Evolutionary conservation across 2,329 filamentous ascomycete species (phyloP).

Genomic region (Verticillium zaregamsianum): DNA sequence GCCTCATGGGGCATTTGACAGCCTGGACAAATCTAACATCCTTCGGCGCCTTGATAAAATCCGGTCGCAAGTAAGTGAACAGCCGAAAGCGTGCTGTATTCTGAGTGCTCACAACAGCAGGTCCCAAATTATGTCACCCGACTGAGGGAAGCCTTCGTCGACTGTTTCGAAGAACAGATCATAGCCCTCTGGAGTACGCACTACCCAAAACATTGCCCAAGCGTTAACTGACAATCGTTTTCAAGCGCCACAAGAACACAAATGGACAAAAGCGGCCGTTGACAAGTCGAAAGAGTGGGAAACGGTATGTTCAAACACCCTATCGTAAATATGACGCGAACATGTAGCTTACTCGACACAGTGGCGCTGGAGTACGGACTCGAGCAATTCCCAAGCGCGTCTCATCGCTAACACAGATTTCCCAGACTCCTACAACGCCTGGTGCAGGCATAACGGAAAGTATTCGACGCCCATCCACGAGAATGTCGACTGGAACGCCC

Average conservation of each 20-base stretch:
- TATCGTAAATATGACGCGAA: neutral
- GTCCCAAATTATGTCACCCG: neutral
- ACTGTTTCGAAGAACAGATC: slow-evolving; percentile 13
- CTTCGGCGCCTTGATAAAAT: neutral
- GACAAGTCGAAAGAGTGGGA: slow-evolving; percentile 10
- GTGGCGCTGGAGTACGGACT: slow-evolving; percentile 19
- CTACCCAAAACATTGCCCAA: neutral
- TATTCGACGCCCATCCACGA: slow-evolving; percentile 14
- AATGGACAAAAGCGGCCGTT: slow-evolving; percentile 16
- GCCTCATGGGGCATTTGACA: neutral
- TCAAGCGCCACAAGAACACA: slow-evolving; percentile 6
- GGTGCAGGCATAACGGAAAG: slow-evolving; percentile 22
- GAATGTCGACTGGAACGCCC: slow-evolving; percentile 23
- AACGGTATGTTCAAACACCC: slow-evolving; percentile 11
- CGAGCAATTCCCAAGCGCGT: slow-evolving; percentile 11
- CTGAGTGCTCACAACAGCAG: slow-evolving; percentile 3
- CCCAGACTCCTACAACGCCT: slow-evolving; percentile 19
- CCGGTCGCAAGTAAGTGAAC: neutral
- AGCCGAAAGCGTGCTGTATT: neutral
- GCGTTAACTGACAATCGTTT: neutral
- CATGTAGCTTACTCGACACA: neutral
- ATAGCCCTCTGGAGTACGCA: slow-evolving; percentile 13
- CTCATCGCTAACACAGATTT: slow-evolving; percentile 5
- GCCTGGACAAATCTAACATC: neutral
- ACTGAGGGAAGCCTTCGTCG: slow-evolving; percentile 7